These are phyloP conservation scores for Pseudopithomyces chartarum DNA, from an alignment of 2,329 filamentous ascomycete genomes.

Conservation along the genomic window DNA sequence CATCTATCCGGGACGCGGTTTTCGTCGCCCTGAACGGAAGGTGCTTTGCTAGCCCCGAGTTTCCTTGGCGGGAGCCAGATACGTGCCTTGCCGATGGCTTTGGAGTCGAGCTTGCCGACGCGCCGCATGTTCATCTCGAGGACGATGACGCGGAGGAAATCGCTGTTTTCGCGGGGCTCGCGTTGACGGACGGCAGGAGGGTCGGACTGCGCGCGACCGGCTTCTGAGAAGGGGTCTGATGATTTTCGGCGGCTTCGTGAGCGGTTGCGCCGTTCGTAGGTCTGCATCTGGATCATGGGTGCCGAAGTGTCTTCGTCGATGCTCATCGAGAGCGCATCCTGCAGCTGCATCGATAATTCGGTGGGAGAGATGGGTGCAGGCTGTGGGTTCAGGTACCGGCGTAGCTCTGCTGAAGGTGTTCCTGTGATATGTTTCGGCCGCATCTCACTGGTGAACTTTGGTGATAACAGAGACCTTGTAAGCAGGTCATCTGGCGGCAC, in stretches of 20 bases:
- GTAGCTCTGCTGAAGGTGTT: slow-evolving; percentile 60
- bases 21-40: slow-evolving; percentile 23
- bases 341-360: slow-evolving; percentile 47
- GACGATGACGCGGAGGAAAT: slow-evolving; percentile 68
- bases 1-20: slow-evolving; percentile 44
- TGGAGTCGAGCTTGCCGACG: slow-evolving; percentile 64
- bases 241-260: slow-evolving; percentile 28
- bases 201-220: slow-evolving; percentile 47
- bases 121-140: slow-evolving; percentile 72
- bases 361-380: slow-evolving; percentile 45
- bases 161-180: slow-evolving; percentile 67
- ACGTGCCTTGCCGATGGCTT: slow-evolving; percentile 59
- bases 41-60: slow-evolving; percentile 30
- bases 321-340: slow-evolving; percentile 43
- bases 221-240: slow-evolving; percentile 49
- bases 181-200: slow-evolving; percentile 58
- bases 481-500: slow-evolving; percentile 64
- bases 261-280: slow-evolving; percentile 55
- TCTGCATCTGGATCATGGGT: slow-evolving; percentile 67
- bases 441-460: slow-evolving; percentile 64
- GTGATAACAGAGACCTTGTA: slow-evolving; percentile 63
- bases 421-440: slow-evolving; percentile 60
- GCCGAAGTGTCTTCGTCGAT: slow-evolving; percentile 47
- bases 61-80: slow-evolving; percentile 66
- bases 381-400: slow-evolving; percentile 65